Conservation (phyloP, 2,329 filamentous ascomycete species). For the Aureobasidium melanogenum region DNA sequence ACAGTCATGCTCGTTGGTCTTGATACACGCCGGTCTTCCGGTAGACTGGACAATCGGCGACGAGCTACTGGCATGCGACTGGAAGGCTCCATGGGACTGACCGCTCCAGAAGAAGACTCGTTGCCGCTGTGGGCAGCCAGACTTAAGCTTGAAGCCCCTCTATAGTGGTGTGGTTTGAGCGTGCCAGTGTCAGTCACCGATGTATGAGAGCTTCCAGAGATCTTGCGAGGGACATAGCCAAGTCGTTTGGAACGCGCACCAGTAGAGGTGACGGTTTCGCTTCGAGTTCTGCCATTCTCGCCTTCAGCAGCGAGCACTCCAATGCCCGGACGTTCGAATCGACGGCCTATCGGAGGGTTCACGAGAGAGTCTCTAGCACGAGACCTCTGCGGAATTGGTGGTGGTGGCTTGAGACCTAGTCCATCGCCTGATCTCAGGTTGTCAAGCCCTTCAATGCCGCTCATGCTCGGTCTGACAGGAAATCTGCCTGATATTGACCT, state of each 20-base stretch:
- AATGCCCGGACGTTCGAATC: slow-evolving; percentile 50
- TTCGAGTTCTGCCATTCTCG: slow-evolving; percentile 57
- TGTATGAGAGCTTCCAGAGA: slow-evolving; percentile 32
- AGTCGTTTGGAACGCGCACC: slow-evolving; percentile 49
- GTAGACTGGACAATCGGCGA: slow-evolving; percentile 15
- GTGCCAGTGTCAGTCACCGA: slow-evolving; percentile 20
- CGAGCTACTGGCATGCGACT: slow-evolving; percentile 5
- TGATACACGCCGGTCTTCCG: slow-evolving; percentile 16
- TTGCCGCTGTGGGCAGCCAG: slow-evolving; percentile 20
- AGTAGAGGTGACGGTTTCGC: slow-evolving; percentile 47
- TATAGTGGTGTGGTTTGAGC: slow-evolving; percentile 24
- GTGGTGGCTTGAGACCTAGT: slow-evolving; percentile 51
- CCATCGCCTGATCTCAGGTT: slow-evolving; percentile 44
- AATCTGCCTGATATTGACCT: slow-evolving; percentile 46
- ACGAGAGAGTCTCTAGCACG: slow-evolving; percentile 55
- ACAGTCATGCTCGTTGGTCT: slow-evolving; percentile 14
- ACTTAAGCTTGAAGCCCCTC: slow-evolving; percentile 22
- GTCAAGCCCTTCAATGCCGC: slow-evolving; percentile 49
- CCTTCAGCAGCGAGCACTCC: slow-evolving; percentile 61
- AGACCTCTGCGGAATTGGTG: slow-evolving; percentile 70
- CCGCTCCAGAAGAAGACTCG: slow-evolving; percentile 24
- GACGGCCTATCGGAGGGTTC: slow-evolving; percentile 33
- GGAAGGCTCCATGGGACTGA: slow-evolving; percentile 23
- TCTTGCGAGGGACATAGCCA: slow-evolving; percentile 51
- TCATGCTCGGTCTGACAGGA: slow-evolving; percentile 58